Evolutionary conservation across 495 filamentous ascomycete species (phyloP).

Genomic region (Hypoxylon intermedium): DNA sequence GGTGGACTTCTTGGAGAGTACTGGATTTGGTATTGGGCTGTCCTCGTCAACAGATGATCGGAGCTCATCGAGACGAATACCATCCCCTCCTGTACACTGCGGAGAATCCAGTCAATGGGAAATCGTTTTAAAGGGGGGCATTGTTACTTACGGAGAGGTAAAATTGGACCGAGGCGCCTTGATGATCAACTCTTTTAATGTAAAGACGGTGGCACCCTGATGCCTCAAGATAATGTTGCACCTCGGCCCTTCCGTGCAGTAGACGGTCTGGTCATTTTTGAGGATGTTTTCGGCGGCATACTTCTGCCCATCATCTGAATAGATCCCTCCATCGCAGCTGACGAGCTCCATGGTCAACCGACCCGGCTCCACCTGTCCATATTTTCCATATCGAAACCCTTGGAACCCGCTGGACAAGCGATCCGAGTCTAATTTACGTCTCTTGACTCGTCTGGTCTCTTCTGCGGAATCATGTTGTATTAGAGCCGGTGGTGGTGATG

Average conservation of each 20-base stretch:
- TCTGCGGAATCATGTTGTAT: conserved; percentile 46
- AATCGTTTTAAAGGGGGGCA: conserved; percentile 1
- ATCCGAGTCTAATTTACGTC: conserved; percentile 77
- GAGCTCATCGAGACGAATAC: conserved; percentile 87
- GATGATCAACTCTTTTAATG: conserved; percentile 82
- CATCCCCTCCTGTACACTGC: conserved; percentile 89
- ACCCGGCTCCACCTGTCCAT: conserved; percentile 83
- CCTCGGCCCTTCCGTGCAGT: conserved; percentile 82
- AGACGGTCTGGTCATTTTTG: conserved; percentile 80
- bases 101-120: conserved; percentile 34
- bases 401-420: conserved; percentile 57
- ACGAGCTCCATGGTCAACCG: conserved; percentile 82
- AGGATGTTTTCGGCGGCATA: conserved; percentile 84
- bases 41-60: conserved; percentile 75
- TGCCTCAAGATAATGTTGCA: conserved; percentile 88
- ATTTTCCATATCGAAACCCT: conserved; percentile 77
- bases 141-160: conserved; percentile 77
- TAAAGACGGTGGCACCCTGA: conserved; percentile 77
- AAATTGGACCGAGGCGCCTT: conserved; percentile 82
- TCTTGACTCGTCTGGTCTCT: conserved; percentile 66
- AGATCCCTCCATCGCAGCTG: conserved; percentile 87
- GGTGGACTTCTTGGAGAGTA: conserved; percentile 53
- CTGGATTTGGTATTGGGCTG: conserved; percentile 77
- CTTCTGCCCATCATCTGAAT: conserved; percentile 62
- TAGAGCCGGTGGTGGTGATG: conserved; percentile 38